Base-by-base conservation (phyloP, 768 basidiomycete species). In the Dentipellis sp. region DNA sequence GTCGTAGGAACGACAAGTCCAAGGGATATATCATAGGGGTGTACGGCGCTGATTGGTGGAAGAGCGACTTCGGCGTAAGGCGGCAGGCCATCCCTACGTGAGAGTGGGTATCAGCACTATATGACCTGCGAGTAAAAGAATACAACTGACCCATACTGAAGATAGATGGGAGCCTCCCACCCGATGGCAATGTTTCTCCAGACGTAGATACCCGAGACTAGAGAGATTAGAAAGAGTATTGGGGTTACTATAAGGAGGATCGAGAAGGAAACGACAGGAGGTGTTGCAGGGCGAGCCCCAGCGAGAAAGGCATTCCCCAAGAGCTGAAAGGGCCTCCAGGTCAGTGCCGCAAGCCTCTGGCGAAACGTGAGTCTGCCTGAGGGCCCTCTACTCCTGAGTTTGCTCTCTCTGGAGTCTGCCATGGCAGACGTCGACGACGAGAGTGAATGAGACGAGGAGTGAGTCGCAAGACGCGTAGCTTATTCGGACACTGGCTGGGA, bases 71-170 rank as follows among this genome's bases (percentile, higher is more conserved):
- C 72, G 4, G 88, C 88, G 58, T 85, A 87, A 1, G 90, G 90
- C 9, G 74, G 66, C 22, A 68, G 60, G 2, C 82, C 81, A 58
- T 90, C 86, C 10, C 90, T 91, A 54, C 8, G 56, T 34, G 22
- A 55, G 17, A 50, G 17, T 46, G 58, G 55, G 42, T 6, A 48
- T 57, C 34, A 35, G 53, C 38, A 6, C 14, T 22, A 7, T 7
- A 23, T 40, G 19, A 10, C 16, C 11, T 21, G 10, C 23, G 22
- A 35, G 19, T 12, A 23, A 11, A 29, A 12, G 52, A 2, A 45
- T 1, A 40, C n/a, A 56, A 66, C 81, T 39, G 67, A 91, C 90
- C 90, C 90, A 61, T 91, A 93, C 73, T 91, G 88, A 17, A 93
- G 73, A 66, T 83, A 81, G 19, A 90, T 58, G 12, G 82, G 78